Evolutionary conservation across 2,329 filamentous ascomycete genomes (phyloP).

Genomic region (Atkinsonella texensis): DNA sequence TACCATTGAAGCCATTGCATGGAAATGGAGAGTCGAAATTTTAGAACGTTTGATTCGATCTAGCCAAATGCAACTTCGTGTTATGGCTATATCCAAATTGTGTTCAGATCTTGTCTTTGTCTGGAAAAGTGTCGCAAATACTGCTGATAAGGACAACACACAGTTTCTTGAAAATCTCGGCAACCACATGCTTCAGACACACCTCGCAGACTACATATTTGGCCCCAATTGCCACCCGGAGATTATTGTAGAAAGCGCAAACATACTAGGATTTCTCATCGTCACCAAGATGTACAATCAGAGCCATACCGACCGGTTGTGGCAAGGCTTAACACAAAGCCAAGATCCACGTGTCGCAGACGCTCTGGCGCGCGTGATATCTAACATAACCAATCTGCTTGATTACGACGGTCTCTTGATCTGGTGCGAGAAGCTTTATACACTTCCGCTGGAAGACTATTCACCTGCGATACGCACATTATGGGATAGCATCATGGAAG

Average conservation of each 20-base stretch:
- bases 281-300: conserved; percentile 64
- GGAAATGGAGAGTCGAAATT: conserved; percentile 58
- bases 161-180: conserved; percentile 56
- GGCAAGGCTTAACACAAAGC: conserved; percentile 69
- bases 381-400: conserved; percentile 35
- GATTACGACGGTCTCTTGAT: conserved; percentile 43
- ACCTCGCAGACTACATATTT: conserved; percentile 75
- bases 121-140: conserved; percentile 47
- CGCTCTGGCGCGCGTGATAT: conserved; percentile 59
- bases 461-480: conserved; percentile 49
- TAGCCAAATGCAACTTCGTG: conserved; percentile 81
- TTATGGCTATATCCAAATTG: conserved; percentile 65
- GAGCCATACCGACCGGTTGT: conserved; percentile 66
- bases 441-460: conserved; percentile 51
- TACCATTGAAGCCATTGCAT: conserved; percentile 38
- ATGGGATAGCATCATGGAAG: conserved; percentile 43
- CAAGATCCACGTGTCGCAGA: conserved; percentile 78
- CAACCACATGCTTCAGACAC: conserved; percentile 54
- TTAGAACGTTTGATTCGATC: conserved; percentile 65
- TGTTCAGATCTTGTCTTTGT: conserved; percentile 55
- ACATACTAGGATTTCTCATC: conserved; percentile 78
- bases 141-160: conserved; percentile 23
- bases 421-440: conserved; percentile 57
- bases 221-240: conserved; percentile 88
- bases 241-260: conserved; percentile 67